phyloP scores from a whole-genome alignment of 306 rosid genomes.

The Herpetospermum pedunculosum region DNA sequence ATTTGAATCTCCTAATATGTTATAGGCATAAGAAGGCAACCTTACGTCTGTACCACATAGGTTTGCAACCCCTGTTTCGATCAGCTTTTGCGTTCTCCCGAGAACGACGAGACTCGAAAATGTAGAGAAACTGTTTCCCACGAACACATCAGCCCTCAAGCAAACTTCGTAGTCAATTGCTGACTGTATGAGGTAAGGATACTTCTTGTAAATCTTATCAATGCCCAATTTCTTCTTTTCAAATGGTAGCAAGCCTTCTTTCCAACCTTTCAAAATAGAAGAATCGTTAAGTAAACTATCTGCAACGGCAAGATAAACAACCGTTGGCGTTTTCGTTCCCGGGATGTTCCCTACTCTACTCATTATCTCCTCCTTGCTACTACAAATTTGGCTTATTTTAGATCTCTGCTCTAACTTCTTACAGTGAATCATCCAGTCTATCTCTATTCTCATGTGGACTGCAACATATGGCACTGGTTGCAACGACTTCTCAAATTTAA shows the following conservation, averaged over 20 bases:
- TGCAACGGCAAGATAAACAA: constrained; percentile 72
- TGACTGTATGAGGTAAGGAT: constrained; percentile 74
- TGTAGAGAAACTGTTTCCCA: constrained; percentile 90
- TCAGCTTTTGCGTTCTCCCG: constrained; percentile 72
- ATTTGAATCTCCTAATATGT: constrained; percentile 41
- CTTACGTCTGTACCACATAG: constrained; percentile 38
- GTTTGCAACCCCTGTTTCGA: constrained; percentile 24
- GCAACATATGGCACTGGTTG: constrained; percentile 47
- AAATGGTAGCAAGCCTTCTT: constrained; percentile 48
- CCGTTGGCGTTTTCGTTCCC: constrained; percentile 33
- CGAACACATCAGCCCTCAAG: constrained; percentile 58
- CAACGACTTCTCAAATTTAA: not conserved
- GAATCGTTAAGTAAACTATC: constrained; percentile 68
- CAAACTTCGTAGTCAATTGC: constrained; percentile 95
- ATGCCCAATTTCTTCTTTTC: constrained; percentile 76
- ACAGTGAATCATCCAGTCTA: constrained; percentile 96
- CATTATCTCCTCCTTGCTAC: constrained; percentile 66
- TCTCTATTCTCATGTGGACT: constrained; percentile 89
- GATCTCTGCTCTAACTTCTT: constrained; percentile 57
- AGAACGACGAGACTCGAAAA: constrained; percentile 80
- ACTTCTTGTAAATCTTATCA: constrained; percentile 42
- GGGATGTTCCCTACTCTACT: constrained; percentile 47
- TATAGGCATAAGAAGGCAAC: constrained; percentile 87
- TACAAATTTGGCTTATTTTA: constrained; percentile 57
- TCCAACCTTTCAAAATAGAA: constrained; percentile 55